These are phyloP conservation scores for Plectosphaerella plurivora DNA, from an alignment of 2,329 filamentous ascomycete genomes.

Conservation along the genomic window DNA sequence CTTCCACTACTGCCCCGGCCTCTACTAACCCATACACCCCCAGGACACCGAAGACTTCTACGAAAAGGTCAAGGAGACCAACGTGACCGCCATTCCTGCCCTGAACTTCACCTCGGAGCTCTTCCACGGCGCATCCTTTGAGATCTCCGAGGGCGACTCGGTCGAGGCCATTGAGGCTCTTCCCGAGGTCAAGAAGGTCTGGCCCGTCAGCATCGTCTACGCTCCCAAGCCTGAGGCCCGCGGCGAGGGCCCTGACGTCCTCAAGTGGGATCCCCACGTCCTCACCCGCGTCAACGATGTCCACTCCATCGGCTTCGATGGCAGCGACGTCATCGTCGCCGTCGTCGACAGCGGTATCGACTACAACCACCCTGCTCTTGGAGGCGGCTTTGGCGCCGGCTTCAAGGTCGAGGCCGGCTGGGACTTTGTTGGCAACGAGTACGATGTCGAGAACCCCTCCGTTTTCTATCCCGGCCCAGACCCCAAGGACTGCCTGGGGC, in stretches of 20 bases:
- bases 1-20: background rate
- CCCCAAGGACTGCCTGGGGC: constrained; percentile 29
- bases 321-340: constrained; percentile 2
- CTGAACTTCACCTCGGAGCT: constrained; percentile 7
- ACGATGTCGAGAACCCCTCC: constrained; percentile 21
- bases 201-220: background rate
- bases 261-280: constrained; percentile 5
- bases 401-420: constrained; percentile 42
- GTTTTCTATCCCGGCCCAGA: constrained; percentile 30
- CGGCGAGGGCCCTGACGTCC: constrained; percentile 6
- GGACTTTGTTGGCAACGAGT: constrained; percentile 39
- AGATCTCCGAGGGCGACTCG: constrained; percentile 1
- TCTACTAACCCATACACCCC: background rate
- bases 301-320: background rate
- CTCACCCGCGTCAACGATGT: constrained; percentile 3
- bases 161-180: constrained; percentile 3
- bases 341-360: constrained; percentile 36
- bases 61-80: constrained; percentile 1
- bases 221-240: background rate
- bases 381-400: constrained; percentile 45
- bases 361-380: constrained; percentile 45
- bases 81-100: constrained; percentile 4
- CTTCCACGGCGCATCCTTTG: constrained; percentile 9
- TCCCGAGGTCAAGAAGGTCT: constrained; percentile 1
- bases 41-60: constrained; percentile 6